A percentile compares a stretch with the other conserved stretches of the same genome.
Evolutionary conservation across 768 basidiomycete species (phyloP).

Genomic region (Suillus lakei): DNA sequence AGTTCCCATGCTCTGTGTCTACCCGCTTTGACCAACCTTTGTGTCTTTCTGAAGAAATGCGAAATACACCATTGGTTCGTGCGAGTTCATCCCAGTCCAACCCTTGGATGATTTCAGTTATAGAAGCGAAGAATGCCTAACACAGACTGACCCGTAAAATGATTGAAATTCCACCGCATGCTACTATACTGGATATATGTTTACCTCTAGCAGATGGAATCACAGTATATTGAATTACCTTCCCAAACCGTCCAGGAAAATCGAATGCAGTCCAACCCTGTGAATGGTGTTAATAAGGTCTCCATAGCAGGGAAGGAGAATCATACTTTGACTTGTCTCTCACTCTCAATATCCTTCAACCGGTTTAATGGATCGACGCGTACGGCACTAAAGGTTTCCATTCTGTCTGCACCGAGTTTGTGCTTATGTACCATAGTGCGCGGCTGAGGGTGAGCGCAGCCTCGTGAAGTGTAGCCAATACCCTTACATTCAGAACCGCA

Average conservation of each 20-base stretch:
- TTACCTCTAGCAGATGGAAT: neutral
- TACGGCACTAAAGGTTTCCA: slow-evolving; percentile 70
- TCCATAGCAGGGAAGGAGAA: neutral
- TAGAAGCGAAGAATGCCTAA: neutral
- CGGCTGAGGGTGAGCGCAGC: slow-evolving; percentile 14
- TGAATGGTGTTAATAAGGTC: slow-evolving; percentile 9
- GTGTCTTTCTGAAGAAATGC: slow-evolving; percentile 66
- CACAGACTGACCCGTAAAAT: slow-evolving; percentile 68
- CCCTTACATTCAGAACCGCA: slow-evolving; percentile 83
- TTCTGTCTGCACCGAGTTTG: slow-evolving; percentile 82
- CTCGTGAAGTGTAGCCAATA: slow-evolving; percentile 2
- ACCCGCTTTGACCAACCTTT: slow-evolving; percentile 85
- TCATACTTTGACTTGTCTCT: slow-evolving; percentile 69
- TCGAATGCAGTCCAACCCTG: slow-evolving; percentile 90
- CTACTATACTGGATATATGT: slow-evolving; percentile 60
- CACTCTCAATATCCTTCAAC: slow-evolving; percentile 58
- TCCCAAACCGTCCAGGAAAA: slow-evolving; percentile 75
- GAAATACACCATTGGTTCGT: slow-evolving; percentile 66
- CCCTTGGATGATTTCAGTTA: slow-evolving; percentile 45
- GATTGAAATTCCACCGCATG: slow-evolving; percentile 75
- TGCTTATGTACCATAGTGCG: slow-evolving; percentile 49
- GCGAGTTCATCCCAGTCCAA: slow-evolving; percentile 84
- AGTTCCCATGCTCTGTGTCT: slow-evolving; percentile 85
- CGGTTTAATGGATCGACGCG: slow-evolving; percentile 75
- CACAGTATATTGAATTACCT: slow-evolving; percentile 49